Evolutionary conservation across 805 yeast species (phyloP), one percentile per base, ranked within the genome.

Genomic region (Pichia occidentalis): DNA sequence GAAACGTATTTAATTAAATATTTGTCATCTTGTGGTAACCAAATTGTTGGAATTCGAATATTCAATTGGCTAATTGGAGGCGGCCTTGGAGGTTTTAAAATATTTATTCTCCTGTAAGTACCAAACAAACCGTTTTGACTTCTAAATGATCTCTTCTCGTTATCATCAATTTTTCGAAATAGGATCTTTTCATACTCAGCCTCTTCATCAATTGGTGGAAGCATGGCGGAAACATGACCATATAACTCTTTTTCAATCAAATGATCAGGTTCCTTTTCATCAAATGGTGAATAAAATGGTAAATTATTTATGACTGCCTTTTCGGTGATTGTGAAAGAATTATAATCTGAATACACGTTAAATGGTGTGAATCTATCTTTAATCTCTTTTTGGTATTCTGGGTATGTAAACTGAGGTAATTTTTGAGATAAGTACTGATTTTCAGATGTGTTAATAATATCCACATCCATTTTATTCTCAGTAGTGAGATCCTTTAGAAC

Each of bases 1-100:
- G 86, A 84, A 24, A 85, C 95, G 40, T 85, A 78, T 47, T 77
- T 80, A 34, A 87, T 78, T 47, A 92, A 70, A 45, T 71, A 70
- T 45, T 77, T 79, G 55, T 92, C 98, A 57, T 92, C 98, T 48
- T 81, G 87, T 0, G 97, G 97, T 13, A 88, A 68, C 98, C 98
- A 92, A 23, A 88, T 84, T 0, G 97, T 86, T 4, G 97, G 97
- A 2, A 90, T 80, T 46, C 97, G 68, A 44, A 75, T 72, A 45
- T 85, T 88, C 47, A 92, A 64, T 52, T 85, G 84, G 50, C 80
- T 77, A 42, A 85, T 63, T 7, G 84, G 73, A 4, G 98, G 98
- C 0, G 97, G 97, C 36, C 74, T 72, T 5, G 98, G 98, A 0
- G 98, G 97, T 46, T 81, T 77, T 34, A 88, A 65, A 36, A 69